Evolutionary conservation across 2,329 filamentous ascomycete species (phyloP).

Genomic region (Exophiala viscosa): DNA sequence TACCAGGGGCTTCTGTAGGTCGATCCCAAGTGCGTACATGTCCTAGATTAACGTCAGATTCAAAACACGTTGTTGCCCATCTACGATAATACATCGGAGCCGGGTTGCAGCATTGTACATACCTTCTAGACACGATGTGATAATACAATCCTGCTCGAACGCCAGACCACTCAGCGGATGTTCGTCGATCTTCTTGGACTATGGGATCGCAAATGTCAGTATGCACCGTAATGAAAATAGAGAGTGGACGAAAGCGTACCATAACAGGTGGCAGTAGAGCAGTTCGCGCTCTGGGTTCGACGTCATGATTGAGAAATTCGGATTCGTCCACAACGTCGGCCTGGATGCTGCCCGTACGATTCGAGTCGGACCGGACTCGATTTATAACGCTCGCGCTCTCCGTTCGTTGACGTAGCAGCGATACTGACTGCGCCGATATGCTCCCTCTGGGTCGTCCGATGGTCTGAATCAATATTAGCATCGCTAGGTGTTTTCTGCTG

Average conservation of each 20-base stretch:
- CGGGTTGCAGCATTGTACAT: slow-evolving; percentile 36
- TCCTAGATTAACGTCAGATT: slow-evolving; percentile 46
- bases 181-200: slow-evolving; percentile 79
- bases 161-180: slow-evolving; percentile 86
- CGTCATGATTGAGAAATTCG: slow-evolving; percentile 66
- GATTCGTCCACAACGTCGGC: slow-evolving; percentile 49
- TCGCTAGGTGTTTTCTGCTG: not conserved
- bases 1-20: slow-evolving; percentile 48
- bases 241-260: slow-evolving; percentile 49
- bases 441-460: slow-evolving; percentile 42
- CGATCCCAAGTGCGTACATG: slow-evolving; percentile 73
- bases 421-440: slow-evolving; percentile 41
- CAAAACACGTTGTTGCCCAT: not conserved
- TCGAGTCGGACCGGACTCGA: slow-evolving; percentile 68
- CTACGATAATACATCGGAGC: slow-evolving; percentile 21
- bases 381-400: slow-evolving; percentile 54
- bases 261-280: slow-evolving; percentile 87
- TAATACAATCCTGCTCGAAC: slow-evolving; percentile 90
- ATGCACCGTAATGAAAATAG: slow-evolving; percentile 5
- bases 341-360: slow-evolving; percentile 39
- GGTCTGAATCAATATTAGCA: slow-evolving; percentile 20
- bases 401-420: slow-evolving; percentile 58
- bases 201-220: slow-evolving; percentile 12
- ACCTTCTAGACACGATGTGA: slow-evolving; percentile 91
- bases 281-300: slow-evolving; percentile 78